Evolutionary conservation across 352 stramenopile genomes (phyloP), one percentile per base, ranked within the genome.

Genomic region (Globisporangium echinulatum): DNA sequence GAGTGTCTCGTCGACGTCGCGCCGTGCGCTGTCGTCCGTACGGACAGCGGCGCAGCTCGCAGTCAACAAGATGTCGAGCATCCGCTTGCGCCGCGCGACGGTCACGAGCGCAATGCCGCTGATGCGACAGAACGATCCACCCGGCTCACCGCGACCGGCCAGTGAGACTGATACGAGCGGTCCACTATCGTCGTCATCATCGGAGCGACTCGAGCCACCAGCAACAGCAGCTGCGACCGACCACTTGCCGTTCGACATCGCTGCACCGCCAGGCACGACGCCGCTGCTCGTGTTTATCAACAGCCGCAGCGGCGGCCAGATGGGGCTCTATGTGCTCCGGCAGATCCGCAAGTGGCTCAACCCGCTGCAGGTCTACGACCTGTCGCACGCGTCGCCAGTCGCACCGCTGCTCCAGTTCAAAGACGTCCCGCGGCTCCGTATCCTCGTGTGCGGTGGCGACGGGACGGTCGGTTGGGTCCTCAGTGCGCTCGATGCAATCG

Each of bases 291-390:
- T 98, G 10, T 98, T 98, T 72, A 97, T 99, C 51, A 99, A 98
- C 70, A 97, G 89, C 56, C 84, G 90, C 9, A 97, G 89, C 40
- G 96, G 96, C 5, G 87, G 91, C 6, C 89, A 98, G 57, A 90
- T 98, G 73, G 96, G 96, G 1, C 73, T 96, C 10, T 75, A 98
- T 42, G 74, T 99, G 17, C 83, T 98, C 40, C 84, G 87, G 6
- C 92, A 97, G 71, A 82, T 98, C 56, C 82, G 92, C 15, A 80
- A 85, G 15, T 86, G 96, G 67, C 74, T 98, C 5, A 98, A 99
- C 71, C 94, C 96, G 11, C 84, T 98, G 54, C 96, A 99, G 76
- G 74, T 99, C 13, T 97, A 96, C 70, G 96, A 99, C 58, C 70
- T 99, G 13, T 91, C 88, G 8, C 75, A 97, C 56, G 90, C 97